These are phyloP conservation scores for Eleusine indica DNA, from an alignment of 176 grass and related monocot species.

Conservation along the genomic window DNA sequence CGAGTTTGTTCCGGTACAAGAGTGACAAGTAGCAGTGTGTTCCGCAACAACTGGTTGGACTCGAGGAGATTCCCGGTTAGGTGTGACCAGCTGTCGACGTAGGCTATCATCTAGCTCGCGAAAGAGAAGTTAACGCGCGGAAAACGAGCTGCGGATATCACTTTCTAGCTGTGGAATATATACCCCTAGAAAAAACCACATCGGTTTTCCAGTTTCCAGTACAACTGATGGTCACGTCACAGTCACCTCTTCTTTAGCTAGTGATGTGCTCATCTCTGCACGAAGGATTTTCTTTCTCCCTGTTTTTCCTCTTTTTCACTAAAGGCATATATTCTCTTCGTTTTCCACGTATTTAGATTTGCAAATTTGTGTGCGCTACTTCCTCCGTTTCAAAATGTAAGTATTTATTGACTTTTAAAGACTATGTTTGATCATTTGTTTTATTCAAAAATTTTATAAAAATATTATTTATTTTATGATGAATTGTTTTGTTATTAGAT, in stretches of 20 bases:
- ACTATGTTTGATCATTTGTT: too few relatives aligned
- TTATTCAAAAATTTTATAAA: too few relatives aligned
- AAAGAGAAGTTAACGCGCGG: conserved; percentile 30
- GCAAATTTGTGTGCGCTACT: neutral
- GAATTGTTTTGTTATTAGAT: too few relatives aligned
- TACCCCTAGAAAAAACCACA: neutral
- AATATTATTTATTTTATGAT: too few relatives aligned
- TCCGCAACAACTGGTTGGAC: neutral
- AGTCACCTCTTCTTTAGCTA: conserved; percentile 1
- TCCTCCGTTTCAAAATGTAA: too few relatives aligned
- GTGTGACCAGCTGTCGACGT: neutral
- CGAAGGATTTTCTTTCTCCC: neutral
- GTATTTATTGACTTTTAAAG: too few relatives aligned
- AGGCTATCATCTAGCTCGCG: neutral
- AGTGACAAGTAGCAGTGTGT: neutral
- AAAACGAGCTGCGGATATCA: conserved; percentile 16
- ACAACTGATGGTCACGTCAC: neutral
- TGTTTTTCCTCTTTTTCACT: neutral
- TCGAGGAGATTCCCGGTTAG: neutral
- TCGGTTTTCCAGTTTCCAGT: neutral
- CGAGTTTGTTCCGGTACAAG: neutral
- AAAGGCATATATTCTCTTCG: conserved; percentile 21
- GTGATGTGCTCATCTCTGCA: conserved; percentile 7
- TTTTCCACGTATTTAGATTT: neutral
- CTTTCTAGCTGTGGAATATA: conserved; percentile 42